These are phyloP conservation scores for Colletotrichum sp. DNA, from an alignment of 2,329 filamentous ascomycete genomes.

Conservation along the genomic window DNA sequence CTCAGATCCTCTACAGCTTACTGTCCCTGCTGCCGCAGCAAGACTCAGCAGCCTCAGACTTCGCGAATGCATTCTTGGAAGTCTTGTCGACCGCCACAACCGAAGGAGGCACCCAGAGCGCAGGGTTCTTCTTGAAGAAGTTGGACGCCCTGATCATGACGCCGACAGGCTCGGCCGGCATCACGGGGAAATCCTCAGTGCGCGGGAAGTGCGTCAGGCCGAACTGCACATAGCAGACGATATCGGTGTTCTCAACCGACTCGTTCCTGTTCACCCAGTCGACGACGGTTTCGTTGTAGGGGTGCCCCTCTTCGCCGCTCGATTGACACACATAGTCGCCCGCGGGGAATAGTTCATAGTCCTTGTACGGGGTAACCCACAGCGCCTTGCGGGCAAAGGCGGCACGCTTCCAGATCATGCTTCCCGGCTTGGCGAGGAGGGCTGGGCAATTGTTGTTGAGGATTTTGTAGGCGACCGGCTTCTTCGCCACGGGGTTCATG, in stretches of 20 bases:
- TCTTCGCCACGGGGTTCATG: constrained; percentile 52
- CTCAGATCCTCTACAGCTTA: neutral
- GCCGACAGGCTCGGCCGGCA: constrained; percentile 61
- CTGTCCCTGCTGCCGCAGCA: neutral
- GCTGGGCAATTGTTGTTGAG: neutral
- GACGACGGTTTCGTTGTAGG: neutral
- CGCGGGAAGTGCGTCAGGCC: constrained; percentile 59
- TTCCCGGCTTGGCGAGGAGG: neutral
- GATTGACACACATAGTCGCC: neutral
- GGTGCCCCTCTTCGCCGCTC: constrained; percentile 28
- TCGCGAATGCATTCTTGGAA: neutral
- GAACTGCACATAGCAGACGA: constrained; percentile 64
- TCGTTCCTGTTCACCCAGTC: constrained; percentile 36
- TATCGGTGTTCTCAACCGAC: constrained; percentile 57
- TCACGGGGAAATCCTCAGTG: constrained; percentile 63
- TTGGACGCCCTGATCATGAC: constrained; percentile 54
- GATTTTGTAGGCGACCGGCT: constrained; percentile 25
- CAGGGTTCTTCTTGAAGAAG: constrained; percentile 56
- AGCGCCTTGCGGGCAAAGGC: neutral
- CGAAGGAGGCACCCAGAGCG: constrained; percentile 33
- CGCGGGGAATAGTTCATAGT: neutral
- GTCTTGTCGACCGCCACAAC: neutral
- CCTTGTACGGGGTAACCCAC: neutral
- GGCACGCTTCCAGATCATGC: constrained; percentile 4
- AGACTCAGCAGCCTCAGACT: neutral